Conservation (phyloP, 2,329 filamentous ascomycete genomes). For the Aquanectria penicillioides region DNA sequence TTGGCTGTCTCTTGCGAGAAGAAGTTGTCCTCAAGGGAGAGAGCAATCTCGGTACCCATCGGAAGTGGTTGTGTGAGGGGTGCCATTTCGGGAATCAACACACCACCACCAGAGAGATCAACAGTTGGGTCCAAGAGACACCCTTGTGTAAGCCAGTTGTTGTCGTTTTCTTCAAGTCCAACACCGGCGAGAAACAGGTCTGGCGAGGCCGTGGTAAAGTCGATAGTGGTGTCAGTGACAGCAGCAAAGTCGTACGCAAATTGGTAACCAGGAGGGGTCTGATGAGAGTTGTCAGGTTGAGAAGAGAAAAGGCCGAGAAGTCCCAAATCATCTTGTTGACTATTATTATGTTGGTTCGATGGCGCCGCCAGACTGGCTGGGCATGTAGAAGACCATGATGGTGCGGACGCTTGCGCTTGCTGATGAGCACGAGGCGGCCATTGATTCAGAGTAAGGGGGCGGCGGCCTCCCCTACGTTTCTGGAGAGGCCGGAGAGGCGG, state of each 20-base stretch:
- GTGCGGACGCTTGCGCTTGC: conserved; percentile 20
- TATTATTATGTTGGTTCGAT: conserved; percentile 23
- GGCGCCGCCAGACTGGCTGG: conserved; percentile 25
- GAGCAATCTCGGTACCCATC: conserved; percentile 13
- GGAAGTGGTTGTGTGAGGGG: conserved; percentile 23
- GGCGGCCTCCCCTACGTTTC: conserved; percentile 38
- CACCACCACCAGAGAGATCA: conserved; percentile 21
- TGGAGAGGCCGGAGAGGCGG: conserved; percentile 37
- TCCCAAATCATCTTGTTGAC: conserved; percentile 27
- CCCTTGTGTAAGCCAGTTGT: conserved; percentile 8
- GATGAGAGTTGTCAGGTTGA: neutral
- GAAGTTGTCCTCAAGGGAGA: conserved; percentile 23
- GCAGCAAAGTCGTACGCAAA: conserved; percentile 23
- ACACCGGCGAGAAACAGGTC: conserved; percentile 21
- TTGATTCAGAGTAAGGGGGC: conserved; percentile 42
- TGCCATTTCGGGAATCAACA: conserved; percentile 25
- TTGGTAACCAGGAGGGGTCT: conserved; percentile 16
- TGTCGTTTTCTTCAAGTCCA: conserved; percentile 11
- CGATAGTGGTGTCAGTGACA: neutral
- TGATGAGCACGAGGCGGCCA: conserved; percentile 29
- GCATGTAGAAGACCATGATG: conserved; percentile 34
- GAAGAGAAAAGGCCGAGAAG: conserved; percentile 23
- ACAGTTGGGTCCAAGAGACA: conserved; percentile 15
- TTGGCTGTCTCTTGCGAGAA: conserved; percentile 25
- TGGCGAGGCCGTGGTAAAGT: neutral